Evolutionary conservation across 768 basidiomycete species (phyloP), one percentile per base, ranked within the genome.

Genomic region (Tulasnella sp.): DNA sequence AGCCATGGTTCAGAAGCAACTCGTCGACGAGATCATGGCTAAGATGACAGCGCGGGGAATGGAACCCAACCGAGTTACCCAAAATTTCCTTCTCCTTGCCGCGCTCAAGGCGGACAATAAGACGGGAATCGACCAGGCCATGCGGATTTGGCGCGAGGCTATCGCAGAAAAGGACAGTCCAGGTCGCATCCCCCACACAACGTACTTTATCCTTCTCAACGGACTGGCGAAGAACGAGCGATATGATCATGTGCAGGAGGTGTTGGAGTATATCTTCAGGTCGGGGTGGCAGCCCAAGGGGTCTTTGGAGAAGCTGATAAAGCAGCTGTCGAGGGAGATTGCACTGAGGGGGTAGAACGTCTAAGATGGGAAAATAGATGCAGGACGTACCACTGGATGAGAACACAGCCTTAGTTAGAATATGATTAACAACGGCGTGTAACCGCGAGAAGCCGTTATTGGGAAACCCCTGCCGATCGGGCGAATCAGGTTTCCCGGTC

Each of bases 21-120:
- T 88, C 60, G 87, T 88, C 22, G 87, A 89, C 75, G 87, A 89
- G 81, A 88, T 96, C 80, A 85, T 91, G 72, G 85, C 85, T 76
- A 88, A 89, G 83, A 95, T 96, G 92, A 88, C 87, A 83, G 87
- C 84, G 34, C 87, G 88, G 24, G 88, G 88, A 0, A 85, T 95
- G 80, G 84, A 86, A 37, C 87, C 93, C 74, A 92, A 90, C 82
- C 87, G 91, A 48, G 88, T 90, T 75, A 91, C 91, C 8, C 96
- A 94, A 86, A 93, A 97, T 84, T 90, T 93, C 82, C 87, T 98
- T 80, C 89, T 98, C 82, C 89, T 89, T 79, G 90, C 92, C 12
- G 90, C 90, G 81, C 86, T 96, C 82, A 88, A 89, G 69, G 89
- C 89, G 77, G 86, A 88, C 16, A 86, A 86, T 14, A 85, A 88